Evolutionary conservation across 2,329 filamentous ascomycete genomes (phyloP).

Genomic region (Monosporascus sp.): DNA sequence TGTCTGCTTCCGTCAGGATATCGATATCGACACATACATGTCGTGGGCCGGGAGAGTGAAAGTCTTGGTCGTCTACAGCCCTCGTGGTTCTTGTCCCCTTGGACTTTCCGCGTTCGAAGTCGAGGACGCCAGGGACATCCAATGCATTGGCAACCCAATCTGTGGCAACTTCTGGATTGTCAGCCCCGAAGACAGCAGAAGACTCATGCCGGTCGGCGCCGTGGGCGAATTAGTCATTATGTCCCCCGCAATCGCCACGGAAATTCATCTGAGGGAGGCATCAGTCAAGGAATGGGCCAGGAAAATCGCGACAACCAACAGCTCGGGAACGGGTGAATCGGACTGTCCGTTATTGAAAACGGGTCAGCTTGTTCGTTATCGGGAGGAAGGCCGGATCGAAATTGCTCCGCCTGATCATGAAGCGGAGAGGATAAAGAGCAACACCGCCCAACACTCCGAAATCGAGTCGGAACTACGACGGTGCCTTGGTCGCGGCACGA

Average conservation of each 20-base stretch:
- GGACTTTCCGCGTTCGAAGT: constrained; percentile 45
- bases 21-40: constrained; percentile 43
- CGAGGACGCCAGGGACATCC: constrained; percentile 29
- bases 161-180: constrained; percentile 48
- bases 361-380: constrained; percentile 44
- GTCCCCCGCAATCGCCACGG: constrained; percentile 43
- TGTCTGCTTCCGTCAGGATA: constrained; percentile 36
- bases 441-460: constrained; percentile 35
- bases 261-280: constrained; percentile 28
- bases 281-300: constrained; percentile 19
- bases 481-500: constrained; percentile 40
- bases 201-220: constrained; percentile 47
- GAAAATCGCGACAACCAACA: constrained; percentile 13
- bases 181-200: constrained; percentile 45
- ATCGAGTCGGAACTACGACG: constrained; percentile 44
- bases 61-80: constrained; percentile 47
- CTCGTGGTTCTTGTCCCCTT: constrained; percentile 46
- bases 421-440: constrained; percentile 35
- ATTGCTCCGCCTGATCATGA: constrained; percentile 41
- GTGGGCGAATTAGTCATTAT: constrained; percentile 57
- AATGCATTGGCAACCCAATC: constrained; percentile 42
- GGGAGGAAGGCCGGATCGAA: constrained; percentile 43
- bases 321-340: constrained; percentile 16
- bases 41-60: constrained; percentile 42
- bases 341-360: constrained; percentile 38